Percentiles rank a stretch among this genome's conserved stretches.
These are phyloP conservation scores for Coemansia sp. DNA, from an alignment of 192 early-diverging fungal species.

Conservation along the genomic window DNA sequence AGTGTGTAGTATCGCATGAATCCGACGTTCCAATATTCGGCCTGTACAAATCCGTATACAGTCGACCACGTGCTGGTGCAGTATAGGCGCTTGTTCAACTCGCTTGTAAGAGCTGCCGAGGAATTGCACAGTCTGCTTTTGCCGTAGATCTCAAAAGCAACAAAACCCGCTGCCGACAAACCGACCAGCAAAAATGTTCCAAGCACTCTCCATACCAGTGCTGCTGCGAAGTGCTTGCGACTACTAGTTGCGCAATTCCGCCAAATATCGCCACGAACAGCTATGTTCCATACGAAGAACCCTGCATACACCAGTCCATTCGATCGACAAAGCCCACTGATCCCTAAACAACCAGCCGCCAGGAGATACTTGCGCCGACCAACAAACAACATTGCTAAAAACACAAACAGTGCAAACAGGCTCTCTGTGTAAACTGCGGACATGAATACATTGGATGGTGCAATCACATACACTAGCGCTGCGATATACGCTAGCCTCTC, in stretches of 20 bases:
- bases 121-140: constrained; percentile 61
- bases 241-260: constrained; percentile 4
- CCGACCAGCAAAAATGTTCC: constrained; percentile 34
- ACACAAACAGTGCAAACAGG: constrained; percentile 74
- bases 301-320: constrained; percentile 83
- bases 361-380: constrained; percentile 44
- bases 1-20: constrained; percentile 80
- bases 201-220: constrained; percentile 11
- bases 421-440: constrained; percentile 88
- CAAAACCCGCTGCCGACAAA: constrained; percentile 56
- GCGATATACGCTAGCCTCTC: constrained; percentile 62
- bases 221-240: background rate
- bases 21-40: constrained; percentile 85
- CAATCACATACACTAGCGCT: constrained; percentile 68
- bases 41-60: constrained; percentile 82
- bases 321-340: constrained; percentile 63
- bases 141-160: constrained; percentile 62
- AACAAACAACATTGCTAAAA: constrained; percentile 69
- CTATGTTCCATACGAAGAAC: constrained; percentile 74
- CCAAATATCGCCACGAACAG: constrained; percentile 17
- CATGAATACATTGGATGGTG: constrained; percentile 83
- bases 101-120: background rate
- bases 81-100: constrained; percentile 56
- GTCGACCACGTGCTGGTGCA: constrained; percentile 61
- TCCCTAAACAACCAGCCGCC: constrained; percentile 65